Base-by-base conservation (phyloP, 345 rosid genomes). In the Citrus unshiu region DNA sequence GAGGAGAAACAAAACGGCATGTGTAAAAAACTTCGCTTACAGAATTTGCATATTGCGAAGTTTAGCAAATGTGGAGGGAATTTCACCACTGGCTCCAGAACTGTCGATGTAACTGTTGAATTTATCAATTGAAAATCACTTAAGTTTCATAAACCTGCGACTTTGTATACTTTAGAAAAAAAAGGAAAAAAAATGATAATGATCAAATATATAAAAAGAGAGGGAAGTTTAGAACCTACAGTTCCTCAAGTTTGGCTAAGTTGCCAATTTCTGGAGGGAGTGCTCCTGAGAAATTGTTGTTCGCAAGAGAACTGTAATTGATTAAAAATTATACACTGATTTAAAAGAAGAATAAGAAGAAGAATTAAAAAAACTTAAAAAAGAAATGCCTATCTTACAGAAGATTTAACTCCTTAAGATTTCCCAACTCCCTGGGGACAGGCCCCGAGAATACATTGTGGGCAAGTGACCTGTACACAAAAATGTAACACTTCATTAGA, bases 351-450 rank as follows among this genome's bases (percentile, higher is more conserved):
- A 46, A 43, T 1, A 10, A 46, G 35, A 4, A 12, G 12, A 46
- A 12, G 13, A 43, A 3, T 10, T 46, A 4, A 1, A 34, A 34
- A 34, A 34, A 34, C 37, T 46, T 13, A 12, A 46, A 46, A 46
- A 46, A 43, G 1, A 46, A 46, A 46, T 46, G 8, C 46, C 43
- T 9, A 35, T 66, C 87, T 81, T 84, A 88, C 91, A 86, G 68
- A 49, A 29, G 0, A 34, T 46, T 29, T 32, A 88, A 82, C 66
- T 79, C 70, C 18, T 22, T 74, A 22, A 86, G 84, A 46, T 64
- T 73, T 67, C 89, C 91, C 35, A 88, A 61, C 75, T 84, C 87
- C 65, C 68, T 69, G 0, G 89, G 89, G 34, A 88, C 59, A 59
- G 83, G 76, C 64, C 89, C 89, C 8, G 84, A 83, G 7, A 88